Percentiles rank a stretch among this genome's conserved stretches.
Conservation (phyloP, 2,329 filamentous ascomycete species). For the Exserohilum turcica region DNA sequence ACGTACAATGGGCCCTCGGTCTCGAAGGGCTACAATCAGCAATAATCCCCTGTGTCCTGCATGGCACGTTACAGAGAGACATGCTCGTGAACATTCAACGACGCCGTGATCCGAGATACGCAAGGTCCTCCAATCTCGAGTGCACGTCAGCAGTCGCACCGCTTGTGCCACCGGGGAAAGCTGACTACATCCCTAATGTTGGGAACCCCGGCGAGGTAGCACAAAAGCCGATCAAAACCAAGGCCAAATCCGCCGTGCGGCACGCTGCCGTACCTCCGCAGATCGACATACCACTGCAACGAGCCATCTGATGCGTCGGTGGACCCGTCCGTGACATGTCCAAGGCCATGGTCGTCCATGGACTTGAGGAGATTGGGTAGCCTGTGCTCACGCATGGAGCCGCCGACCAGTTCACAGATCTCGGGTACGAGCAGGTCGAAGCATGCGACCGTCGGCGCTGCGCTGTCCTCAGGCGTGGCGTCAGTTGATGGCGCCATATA, state of each 20-base stretch:
- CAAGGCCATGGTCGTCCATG: conserved; percentile 72
- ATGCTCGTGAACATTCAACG: conserved; percentile 6
- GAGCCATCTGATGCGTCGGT: conserved; percentile 31
- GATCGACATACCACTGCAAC: conserved; percentile 85
- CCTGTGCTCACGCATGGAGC: conserved; percentile 86
- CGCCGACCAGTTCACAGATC: conserved; percentile 83
- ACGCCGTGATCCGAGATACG: conserved; percentile 13
- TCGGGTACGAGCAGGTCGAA: conserved; percentile 89
- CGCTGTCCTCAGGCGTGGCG: conserved; percentile 14
- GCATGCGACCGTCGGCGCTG: conserved; percentile 71
- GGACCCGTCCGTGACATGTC: conserved; percentile 37
- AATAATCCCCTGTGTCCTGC: conserved; percentile 8
- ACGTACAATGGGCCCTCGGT: conserved; percentile 21
- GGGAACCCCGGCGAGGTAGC: conserved; percentile 79
- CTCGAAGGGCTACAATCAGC: conserved; percentile 7
- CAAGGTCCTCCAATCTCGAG: conserved; percentile 6
- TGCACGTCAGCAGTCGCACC: conserved; percentile 56
- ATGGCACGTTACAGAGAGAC: conserved; percentile 13
- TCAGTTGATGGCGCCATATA: conserved; percentile 69
- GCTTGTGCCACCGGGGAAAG: conserved; percentile 74
- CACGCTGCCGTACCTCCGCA: conserved; percentile 87
- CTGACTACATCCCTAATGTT: conserved; percentile 85
- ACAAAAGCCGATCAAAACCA: conserved; percentile 84
- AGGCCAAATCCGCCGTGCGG: conserved; percentile 91
- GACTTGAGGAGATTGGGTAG: conserved; percentile 68